Percentiles rank a stretch among this genome's conserved stretches.
Evolutionary conservation across 352 stramenopile species (phyloP).

Genomic region (Blastocystis sp.): DNA sequence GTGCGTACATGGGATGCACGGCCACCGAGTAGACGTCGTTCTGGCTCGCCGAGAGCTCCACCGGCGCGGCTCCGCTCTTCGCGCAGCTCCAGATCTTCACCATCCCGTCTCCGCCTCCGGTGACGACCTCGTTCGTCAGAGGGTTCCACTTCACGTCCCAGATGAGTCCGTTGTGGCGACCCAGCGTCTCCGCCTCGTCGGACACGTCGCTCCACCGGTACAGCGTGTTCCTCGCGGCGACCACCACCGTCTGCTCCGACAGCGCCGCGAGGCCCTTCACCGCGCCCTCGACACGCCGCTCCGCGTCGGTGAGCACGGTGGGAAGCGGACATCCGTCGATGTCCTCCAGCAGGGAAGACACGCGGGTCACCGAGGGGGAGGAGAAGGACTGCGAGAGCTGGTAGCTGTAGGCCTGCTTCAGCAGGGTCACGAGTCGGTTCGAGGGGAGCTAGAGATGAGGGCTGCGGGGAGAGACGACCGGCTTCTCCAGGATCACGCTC

Average conservation of each 20-base stretch:
- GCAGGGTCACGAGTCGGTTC: constrained; percentile 5
- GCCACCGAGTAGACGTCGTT: neutral
- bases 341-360: constrained; percentile 9
- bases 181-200: neutral
- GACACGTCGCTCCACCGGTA: neutral
- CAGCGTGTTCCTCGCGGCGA: neutral
- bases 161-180: neutral
- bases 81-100: neutral
- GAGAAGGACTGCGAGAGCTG: neutral
- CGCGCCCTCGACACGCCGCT: neutral
- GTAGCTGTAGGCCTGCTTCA: constrained; percentile 20
- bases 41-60: neutral
- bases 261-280: neutral
- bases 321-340: neutral
- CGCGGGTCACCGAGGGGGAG: neutral
- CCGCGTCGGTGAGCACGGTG: neutral
- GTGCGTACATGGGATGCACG: neutral
- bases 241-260: neutral
- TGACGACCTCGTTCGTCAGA: neutral
- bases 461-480: neutral
- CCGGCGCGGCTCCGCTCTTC: neutral
- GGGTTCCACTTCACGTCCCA: neutral
- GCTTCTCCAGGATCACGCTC: constrained; percentile 3
- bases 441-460: neutral
- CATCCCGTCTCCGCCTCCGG: neutral